Conservation (phyloP, 2,329 filamentous ascomycete genomes). For the Dendryphion nanum region DNA sequence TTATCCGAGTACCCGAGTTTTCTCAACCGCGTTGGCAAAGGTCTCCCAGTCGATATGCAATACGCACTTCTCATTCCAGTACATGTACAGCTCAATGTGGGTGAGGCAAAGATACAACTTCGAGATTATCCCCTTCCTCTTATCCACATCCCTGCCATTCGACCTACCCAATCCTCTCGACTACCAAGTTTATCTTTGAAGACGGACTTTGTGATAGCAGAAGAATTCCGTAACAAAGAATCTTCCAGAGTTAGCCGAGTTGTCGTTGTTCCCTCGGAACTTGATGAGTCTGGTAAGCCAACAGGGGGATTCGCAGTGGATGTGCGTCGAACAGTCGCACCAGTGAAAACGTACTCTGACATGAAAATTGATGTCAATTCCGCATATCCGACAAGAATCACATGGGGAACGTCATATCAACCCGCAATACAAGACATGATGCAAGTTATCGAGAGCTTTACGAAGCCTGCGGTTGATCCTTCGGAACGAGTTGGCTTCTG, state of each 20-base stretch:
- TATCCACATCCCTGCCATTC: slow-evolving; percentile 82
- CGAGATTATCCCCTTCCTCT: slow-evolving; percentile 93
- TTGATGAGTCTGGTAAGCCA: slow-evolving; percentile 53
- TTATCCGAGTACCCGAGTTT: slow-evolving; percentile 79
- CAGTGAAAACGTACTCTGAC: slow-evolving; percentile 95
- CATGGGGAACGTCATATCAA: slow-evolving; percentile 97
- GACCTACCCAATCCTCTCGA: slow-evolving; percentile 73
- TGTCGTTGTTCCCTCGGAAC: slow-evolving; percentile 74
- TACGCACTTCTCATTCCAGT: slow-evolving; percentile 89
- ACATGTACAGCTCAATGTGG: slow-evolving; percentile 85
- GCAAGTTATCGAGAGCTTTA: slow-evolving; percentile 98
- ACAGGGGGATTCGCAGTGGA: slow-evolving; percentile 75
- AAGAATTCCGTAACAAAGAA: slow-evolving; percentile 80
- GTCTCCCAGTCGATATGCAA: slow-evolving; percentile 87
- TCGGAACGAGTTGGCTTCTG: slow-evolving; percentile 96
- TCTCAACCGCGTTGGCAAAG: slow-evolving; percentile 88
- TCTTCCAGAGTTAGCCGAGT: slow-evolving; percentile 79
- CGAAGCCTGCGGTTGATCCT: slow-evolving; percentile 89
- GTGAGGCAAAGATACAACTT: slow-evolving; percentile 80
- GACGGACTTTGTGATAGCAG: slow-evolving; percentile 92
- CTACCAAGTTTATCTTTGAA: slow-evolving; percentile 79
- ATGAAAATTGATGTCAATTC: slow-evolving; percentile 93
- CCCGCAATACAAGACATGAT: slow-evolving; percentile 99
- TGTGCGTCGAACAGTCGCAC: slow-evolving; percentile 85
- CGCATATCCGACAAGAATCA: slow-evolving; percentile 84